Percentiles rank a stretch among this genome's conserved stretches.
These are phyloP conservation scores for Tolypocladium nubicola DNA, from an alignment of 2,329 filamentous ascomycete genomes.

Conservation along the genomic window DNA sequence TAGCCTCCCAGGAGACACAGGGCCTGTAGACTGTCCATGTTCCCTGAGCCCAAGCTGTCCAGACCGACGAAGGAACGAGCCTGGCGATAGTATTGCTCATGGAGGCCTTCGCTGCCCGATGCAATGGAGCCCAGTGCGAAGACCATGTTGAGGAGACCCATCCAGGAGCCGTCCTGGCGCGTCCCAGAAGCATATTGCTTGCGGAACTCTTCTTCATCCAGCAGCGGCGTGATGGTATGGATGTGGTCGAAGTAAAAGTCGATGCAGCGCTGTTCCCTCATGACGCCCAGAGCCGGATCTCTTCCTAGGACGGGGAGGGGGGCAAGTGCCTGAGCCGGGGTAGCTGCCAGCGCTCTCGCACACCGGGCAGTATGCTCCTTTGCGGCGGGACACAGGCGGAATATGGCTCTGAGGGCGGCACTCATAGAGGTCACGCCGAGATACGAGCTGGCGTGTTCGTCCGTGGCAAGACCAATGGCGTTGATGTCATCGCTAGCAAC, in stretches of 20 bases:
- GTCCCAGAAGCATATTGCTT: conserved; percentile 39
- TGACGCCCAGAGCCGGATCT: conserved; percentile 29
- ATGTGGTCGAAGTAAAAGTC: conserved; percentile 53
- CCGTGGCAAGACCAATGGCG: conserved; percentile 31
- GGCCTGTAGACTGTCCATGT: conserved; percentile 65
- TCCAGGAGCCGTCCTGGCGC: conserved; percentile 46
- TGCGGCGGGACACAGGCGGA: conserved; percentile 19
- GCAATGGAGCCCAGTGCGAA: conserved; percentile 52
- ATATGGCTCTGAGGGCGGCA: conserved; percentile 49
- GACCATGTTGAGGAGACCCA: conserved; percentile 51
- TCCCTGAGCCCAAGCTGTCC: conserved; percentile 46
- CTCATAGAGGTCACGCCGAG: conserved; percentile 55
- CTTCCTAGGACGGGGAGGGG: conserved; percentile 22
- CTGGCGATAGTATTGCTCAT: conserved; percentile 45
- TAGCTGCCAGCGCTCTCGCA: conserved; percentile 12
- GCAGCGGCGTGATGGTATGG: conserved; percentile 47
- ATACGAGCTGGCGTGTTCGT: conserved; percentile 47
- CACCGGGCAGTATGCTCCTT: conserved; percentile 15
- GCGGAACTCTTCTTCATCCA: conserved; percentile 50
- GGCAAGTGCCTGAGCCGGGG: conserved; percentile 16
- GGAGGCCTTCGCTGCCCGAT: conserved; percentile 41
- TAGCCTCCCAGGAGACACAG: conserved; percentile 62
- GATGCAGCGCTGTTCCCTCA: conserved; percentile 30
- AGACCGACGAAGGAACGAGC: conserved; percentile 42
- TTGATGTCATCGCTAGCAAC: conserved; percentile 21